Base-by-base conservation (phyloP, 441 rosid genomes). In the Erysimum cheiri region DNA sequence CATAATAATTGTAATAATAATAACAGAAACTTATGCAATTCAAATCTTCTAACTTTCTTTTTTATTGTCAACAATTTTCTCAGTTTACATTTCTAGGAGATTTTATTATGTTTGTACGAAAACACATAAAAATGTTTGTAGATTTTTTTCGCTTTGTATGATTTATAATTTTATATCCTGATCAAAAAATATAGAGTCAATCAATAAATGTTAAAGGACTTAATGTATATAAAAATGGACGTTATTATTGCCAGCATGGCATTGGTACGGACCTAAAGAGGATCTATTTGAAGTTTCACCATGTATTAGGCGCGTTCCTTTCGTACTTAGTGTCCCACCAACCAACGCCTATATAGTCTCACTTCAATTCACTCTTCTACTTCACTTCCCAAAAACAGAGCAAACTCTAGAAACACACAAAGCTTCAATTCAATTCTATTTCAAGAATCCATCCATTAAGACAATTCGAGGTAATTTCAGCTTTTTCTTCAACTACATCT, bases 331-430 rank as follows among this genome's bases (percentile, higher is more conserved):
- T 54, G 44, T 43, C 69, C 57, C 57, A 52, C 4, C 9, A 3
- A 61, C 48, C 48, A 6, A 28, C 19, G 64, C 63, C 63, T 74
- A 74, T 67, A 60, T 41, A 67, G 6, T n/a, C 31, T 43, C 40
- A 24, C 7, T 10, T 46, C 52, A 60, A 63, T 68, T 61, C 73
- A 64, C 76, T 50, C 67, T 67, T 39, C 65, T 47, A 28, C 73
- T 29, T 49, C 71, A 56, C 48, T 49, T 2, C 12, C 15, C 2
- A 19, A 32, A 40, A 73, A 65, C 73, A 67, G 73, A 61, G 69
- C 73, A 53, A n/a, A n/a, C n/a, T 37, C 52, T 12, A 31, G 6
- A 10, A 2, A 22, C 29, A 19, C 44, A n/a, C 55, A 32, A 62
- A 26, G 40, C 43, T 71, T 61, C 56, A 6, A 33, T 43, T 71